Evolutionary conservation across 2,329 filamentous ascomycete species (phyloP).

Genomic region (Tolypocladium amazonense): DNA sequence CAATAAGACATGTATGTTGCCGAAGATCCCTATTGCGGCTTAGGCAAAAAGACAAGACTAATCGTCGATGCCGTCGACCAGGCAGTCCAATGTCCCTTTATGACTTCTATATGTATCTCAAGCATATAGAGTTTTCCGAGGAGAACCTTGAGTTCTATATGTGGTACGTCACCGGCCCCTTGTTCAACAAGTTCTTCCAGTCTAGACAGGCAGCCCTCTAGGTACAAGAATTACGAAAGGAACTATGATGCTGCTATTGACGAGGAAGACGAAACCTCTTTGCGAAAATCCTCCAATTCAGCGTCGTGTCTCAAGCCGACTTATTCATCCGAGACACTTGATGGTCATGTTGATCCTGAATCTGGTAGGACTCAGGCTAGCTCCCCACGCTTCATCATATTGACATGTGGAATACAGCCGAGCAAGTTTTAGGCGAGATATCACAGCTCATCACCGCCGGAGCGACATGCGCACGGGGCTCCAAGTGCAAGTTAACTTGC

Average conservation of each 20-base stretch:
- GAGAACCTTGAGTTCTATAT: slow-evolving; percentile 40
- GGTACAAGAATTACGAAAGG: slow-evolving; percentile 34
- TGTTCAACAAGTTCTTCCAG: background rate
- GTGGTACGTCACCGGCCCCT: slow-evolving; percentile 22
- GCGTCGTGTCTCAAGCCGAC: too few species aligned
- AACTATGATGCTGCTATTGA: background rate
- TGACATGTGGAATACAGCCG: background rate
- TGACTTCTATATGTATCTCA: slow-evolving; percentile 41
- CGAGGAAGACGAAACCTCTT: background rate
- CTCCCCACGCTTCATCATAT: background rate
- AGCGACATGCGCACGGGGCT: background rate
- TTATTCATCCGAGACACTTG: background rate
- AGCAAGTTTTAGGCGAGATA: background rate
- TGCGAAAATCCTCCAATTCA: background rate
- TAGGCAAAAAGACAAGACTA: background rate
- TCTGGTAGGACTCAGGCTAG: background rate
- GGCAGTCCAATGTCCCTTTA: slow-evolving; percentile 37
- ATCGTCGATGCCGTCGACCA: slow-evolving; percentile 7
- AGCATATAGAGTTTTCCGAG: slow-evolving; percentile 36
- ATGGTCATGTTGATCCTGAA: background rate
- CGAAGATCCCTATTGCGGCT: background rate
- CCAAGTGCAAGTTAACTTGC: background rate
- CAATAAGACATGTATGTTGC: slow-evolving; percentile 31
- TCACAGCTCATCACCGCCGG: background rate
- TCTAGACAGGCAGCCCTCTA: slow-evolving; percentile 5